phyloP scores from a whole-genome alignment of 2,329 filamentous ascomycete species.

The Trichophyton mentagrophytes region DNA sequence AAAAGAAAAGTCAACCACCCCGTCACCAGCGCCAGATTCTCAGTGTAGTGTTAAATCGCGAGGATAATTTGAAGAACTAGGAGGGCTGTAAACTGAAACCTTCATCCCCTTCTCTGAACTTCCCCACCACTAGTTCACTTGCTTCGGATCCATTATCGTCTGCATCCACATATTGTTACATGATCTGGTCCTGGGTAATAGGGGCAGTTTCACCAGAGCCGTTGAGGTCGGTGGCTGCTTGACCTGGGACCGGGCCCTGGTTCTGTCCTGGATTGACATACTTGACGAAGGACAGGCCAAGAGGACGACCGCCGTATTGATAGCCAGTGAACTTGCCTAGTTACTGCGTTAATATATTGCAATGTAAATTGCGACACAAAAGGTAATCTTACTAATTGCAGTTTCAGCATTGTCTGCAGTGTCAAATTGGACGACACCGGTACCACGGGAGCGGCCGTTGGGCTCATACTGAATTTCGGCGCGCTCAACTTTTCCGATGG shows the following conservation, averaged over 20 bases:
- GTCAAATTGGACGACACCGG: constrained; percentile 93
- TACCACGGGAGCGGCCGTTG: constrained; percentile 86
- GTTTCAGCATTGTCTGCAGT: constrained; percentile 73
- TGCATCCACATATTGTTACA: constrained; percentile 43
- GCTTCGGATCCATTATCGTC: not conserved
- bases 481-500: constrained; percentile 93
- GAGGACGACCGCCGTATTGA: constrained; percentile 87
- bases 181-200: constrained; percentile 95
- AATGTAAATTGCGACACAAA: too few species aligned
- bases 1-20: constrained; percentile 1
- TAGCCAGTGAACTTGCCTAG: constrained; percentile 90
- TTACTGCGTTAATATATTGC: constrained; percentile 17
- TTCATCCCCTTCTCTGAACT: not conserved
- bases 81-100: not conserved
- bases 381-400: constrained; percentile 51
- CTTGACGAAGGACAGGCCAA: constrained; percentile 87
- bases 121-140: not conserved
- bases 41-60: not conserved
- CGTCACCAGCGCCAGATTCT: not conserved
- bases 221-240: constrained; percentile 63
- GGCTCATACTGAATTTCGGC: constrained; percentile 99
- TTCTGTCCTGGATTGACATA: constrained; percentile 61
- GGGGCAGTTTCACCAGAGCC: constrained; percentile 44
- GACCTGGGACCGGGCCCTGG: constrained; percentile 27
- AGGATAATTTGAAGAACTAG: not conserved